These are phyloP conservation scores for Mycena latifolia DNA, from an alignment of 768 basidiomycete species.

Conservation along the genomic window DNA sequence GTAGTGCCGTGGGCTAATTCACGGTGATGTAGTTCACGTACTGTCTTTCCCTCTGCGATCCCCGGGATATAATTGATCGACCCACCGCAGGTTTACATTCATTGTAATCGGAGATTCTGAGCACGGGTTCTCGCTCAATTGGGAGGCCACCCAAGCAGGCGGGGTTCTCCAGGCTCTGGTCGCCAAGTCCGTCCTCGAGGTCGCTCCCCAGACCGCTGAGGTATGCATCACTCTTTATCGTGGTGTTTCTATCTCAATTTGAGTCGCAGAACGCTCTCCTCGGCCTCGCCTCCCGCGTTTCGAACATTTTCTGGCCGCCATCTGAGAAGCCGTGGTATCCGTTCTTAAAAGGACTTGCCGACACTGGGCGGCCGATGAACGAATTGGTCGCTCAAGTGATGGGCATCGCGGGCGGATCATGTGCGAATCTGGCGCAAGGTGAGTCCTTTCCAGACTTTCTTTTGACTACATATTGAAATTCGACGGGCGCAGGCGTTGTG, in stretches of 20 bases:
- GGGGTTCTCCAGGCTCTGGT: constrained; percentile 29
- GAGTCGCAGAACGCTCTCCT: not conserved
- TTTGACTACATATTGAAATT: constrained; percentile 1
- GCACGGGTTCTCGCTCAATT: constrained; percentile 18
- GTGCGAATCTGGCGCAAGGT: constrained; percentile 61
- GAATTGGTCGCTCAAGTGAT: constrained; percentile 58
- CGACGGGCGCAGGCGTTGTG: constrained; percentile 47
- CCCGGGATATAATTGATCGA: too few species aligned
- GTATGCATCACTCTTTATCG: not conserved
- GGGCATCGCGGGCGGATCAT: constrained; percentile 58
- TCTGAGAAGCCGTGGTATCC: constrained; percentile 41
- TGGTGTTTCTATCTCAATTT: too few species aligned
- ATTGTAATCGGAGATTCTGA: constrained; percentile 29
- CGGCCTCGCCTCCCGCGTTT: not conserved
- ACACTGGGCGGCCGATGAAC: constrained; percentile 51
- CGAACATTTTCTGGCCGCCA: not conserved
- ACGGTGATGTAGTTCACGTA: constrained; percentile 20
- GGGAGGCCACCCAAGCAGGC: constrained; percentile 19
- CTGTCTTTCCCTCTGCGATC: not conserved
- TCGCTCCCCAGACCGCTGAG: constrained; percentile 40
- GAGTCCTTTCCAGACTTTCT: not conserved
- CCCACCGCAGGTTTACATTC: constrained; percentile 23
- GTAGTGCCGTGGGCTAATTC: too few species aligned
- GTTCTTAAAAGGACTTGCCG: constrained; percentile 52
- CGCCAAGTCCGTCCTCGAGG: constrained; percentile 25